A percentile compares a stretch with the other conserved stretches of the same genome.
These are phyloP conservation scores for Aureobasidium zeae DNA, from an alignment of 2,329 filamentous ascomycete genomes.

Conservation along the genomic window DNA sequence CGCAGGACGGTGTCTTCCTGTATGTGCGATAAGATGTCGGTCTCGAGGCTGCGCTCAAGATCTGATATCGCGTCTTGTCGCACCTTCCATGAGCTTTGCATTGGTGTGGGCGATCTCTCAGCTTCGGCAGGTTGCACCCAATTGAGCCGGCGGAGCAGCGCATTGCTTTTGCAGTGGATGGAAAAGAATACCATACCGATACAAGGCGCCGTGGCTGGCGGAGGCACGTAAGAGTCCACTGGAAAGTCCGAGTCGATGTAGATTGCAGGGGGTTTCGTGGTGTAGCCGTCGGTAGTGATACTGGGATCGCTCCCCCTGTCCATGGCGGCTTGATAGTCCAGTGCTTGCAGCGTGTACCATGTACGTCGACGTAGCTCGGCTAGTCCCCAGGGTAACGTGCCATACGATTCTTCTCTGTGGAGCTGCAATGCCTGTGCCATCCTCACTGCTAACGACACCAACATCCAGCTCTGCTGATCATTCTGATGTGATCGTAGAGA, in stretches of 20 bases:
- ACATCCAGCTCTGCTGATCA: conserved; percentile 11
- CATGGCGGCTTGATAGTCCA: conserved; percentile 12
- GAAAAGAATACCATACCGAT: conserved; percentile 1
- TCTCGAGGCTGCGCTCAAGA: not conserved
- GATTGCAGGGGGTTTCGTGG: not conserved
- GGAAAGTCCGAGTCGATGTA: not conserved
- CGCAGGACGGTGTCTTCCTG: not conserved
- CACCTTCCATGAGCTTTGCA: conserved; percentile 9
- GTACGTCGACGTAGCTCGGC: conserved; percentile 8
- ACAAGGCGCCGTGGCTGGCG: not conserved
- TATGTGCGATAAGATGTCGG: not conserved
- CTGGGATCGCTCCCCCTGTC: conserved; percentile 9
- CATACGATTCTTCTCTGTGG: conserved; percentile 11
- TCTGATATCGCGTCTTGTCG: conserved; percentile 1
- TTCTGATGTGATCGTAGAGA: conserved; percentile 10
- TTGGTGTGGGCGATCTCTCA: not conserved
- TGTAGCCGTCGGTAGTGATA: not conserved
- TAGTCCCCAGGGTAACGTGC: not conserved
- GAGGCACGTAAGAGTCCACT: not conserved
- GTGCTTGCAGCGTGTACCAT: conserved; percentile 2
- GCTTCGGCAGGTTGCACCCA: conserved; percentile 6
- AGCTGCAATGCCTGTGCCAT: conserved; percentile 8
- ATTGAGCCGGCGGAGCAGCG: not conserved
- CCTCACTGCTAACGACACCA: conserved; percentile 1
- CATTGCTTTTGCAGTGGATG: not conserved